phyloP scores from a whole-genome alignment of 1,284 basidiomycete genomes.

The Porogramme epimiltina region DNA sequence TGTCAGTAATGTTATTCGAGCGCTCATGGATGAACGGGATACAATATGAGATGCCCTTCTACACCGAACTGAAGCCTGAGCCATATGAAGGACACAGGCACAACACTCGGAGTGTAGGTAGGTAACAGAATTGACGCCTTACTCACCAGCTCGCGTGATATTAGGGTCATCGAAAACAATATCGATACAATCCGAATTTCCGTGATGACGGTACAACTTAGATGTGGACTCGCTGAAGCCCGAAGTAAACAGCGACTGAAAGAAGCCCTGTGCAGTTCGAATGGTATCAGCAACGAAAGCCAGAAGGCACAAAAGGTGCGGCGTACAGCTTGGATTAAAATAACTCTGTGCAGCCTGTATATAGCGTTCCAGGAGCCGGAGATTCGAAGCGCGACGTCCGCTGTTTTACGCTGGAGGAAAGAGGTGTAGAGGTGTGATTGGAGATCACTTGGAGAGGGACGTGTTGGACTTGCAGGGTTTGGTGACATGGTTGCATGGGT shows the following conservation, averaged over 20 bases:
- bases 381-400: constrained; percentile 76
- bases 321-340: constrained; percentile 83
- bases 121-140: background rate
- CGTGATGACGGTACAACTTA: constrained; percentile 20
- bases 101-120: no score
- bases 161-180: constrained; percentile 84
- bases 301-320: no score
- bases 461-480: constrained; percentile 18
- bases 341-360: constrained; percentile 80
- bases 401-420: constrained; percentile 70
- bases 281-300: no score
- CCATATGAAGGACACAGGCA: no score
- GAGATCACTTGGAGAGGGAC: constrained; percentile 47
- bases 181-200: constrained; percentile 49
- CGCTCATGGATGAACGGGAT: no score
- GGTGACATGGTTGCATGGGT: constrained; percentile 18
- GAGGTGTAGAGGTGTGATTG: constrained; percentile 77
- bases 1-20: no score
- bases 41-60: no score
- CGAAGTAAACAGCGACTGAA: constrained; percentile 79
- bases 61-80: no score
- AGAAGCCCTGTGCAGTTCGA: constrained; percentile 75
- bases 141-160: constrained; percentile 80
- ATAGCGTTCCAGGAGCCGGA: constrained; percentile 72
- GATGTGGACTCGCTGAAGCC: constrained; percentile 59